Percentiles rank a stretch among this genome's conserved stretches.
Conservation (phyloP, 129 eudicot genomes). For the carrot (Daucus carota) region DNA sequence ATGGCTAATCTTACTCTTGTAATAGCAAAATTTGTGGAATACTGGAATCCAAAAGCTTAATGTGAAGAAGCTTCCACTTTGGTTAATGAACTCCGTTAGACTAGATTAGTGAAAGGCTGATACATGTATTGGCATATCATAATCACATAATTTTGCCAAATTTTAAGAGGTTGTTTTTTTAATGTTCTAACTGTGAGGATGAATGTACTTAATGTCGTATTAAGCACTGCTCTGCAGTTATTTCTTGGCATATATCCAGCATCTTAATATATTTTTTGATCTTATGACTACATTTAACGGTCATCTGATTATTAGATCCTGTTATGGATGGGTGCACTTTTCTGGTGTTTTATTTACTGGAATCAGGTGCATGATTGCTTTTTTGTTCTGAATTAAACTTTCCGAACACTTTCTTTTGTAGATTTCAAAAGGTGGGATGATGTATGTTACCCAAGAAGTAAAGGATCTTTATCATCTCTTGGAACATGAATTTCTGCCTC, state of each 20-base stretch:
- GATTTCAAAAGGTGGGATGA: constrained; percentile 79
- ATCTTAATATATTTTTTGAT: neutral
- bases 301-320: neutral
- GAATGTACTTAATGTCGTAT: neutral
- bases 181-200: neutral
- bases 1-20: too few relatives aligned
- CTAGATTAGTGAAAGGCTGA: too few relatives aligned
- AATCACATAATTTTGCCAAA: too few relatives aligned
- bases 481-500: too few relatives aligned
- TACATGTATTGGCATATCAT: too few relatives aligned
- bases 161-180: too few relatives aligned
- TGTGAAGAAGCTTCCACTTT: too few relatives aligned
- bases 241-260: neutral
- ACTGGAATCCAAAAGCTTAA: too few relatives aligned
- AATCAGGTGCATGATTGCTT: neutral
- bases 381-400: neutral
- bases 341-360: too few relatives aligned
- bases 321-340: neutral
- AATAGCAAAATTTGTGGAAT: too few relatives aligned
- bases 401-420: constrained; percentile 12
- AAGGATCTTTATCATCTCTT: constrained; percentile 65
- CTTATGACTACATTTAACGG: too few relatives aligned
- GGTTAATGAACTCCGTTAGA: too few relatives aligned
- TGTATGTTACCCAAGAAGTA: constrained; percentile 73
- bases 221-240: neutral